phyloP scores from a whole-genome alignment of 2,329 filamentous ascomycete species.

The Chaetomium strumarium region DNA sequence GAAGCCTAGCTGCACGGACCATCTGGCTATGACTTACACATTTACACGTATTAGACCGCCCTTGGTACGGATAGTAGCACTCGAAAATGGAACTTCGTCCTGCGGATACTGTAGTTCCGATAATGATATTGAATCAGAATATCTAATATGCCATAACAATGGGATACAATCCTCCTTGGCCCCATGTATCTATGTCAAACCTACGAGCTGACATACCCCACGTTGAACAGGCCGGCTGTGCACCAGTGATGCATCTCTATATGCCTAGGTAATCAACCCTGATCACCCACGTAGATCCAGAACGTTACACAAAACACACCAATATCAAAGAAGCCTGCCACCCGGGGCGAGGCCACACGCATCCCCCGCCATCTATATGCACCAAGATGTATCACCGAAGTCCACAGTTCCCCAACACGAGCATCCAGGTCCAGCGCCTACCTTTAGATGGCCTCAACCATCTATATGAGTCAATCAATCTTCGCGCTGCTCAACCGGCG shows the following conservation, averaged over 20 bases:
- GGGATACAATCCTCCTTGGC: background rate
- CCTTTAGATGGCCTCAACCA: background rate
- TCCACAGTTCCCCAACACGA: background rate
- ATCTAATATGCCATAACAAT: too few relatives aligned
- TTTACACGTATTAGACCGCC: too few relatives aligned
- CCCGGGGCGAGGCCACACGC: background rate
- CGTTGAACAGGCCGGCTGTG: background rate
- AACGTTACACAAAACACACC: background rate
- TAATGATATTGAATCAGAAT: too few relatives aligned
- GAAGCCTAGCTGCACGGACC: background rate
- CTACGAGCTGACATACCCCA: background rate
- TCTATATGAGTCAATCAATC: conserved; percentile 26
- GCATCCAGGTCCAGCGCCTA: background rate
- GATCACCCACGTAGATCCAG: background rate
- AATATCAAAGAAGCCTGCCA: background rate
- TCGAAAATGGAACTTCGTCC: too few relatives aligned
- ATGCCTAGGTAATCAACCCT: background rate
- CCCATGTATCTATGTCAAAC: too few relatives aligned
- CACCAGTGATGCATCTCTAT: background rate
- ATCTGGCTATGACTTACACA: background rate
- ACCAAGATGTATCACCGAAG: background rate
- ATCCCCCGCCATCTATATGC: conserved; percentile 22
- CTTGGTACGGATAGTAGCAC: too few relatives aligned
- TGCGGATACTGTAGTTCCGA: too few relatives aligned
- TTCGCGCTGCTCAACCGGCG: conserved; percentile 36